Percentiles rank a stretch among this genome's conserved stretches.
These are phyloP conservation scores for Goffeauzyma gilvescens DNA, from an alignment of 768 basidiomycete genomes.

Conservation along the genomic window DNA sequence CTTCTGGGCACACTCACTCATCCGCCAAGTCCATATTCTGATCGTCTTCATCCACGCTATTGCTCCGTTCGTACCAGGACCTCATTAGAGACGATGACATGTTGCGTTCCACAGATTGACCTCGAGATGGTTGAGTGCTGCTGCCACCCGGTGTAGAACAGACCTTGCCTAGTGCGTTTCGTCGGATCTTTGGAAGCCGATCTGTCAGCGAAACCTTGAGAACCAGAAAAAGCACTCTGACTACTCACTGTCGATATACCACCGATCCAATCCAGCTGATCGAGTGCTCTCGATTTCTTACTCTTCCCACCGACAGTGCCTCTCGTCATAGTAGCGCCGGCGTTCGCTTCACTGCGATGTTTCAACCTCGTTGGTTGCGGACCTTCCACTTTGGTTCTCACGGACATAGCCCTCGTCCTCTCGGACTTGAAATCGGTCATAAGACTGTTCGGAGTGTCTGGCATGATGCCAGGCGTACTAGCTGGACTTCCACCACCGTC, in stretches of 20 bases:
- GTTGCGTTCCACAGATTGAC: constrained; percentile 1
- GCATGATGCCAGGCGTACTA: not conserved
- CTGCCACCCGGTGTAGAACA: constrained; percentile 15
- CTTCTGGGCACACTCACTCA: constrained; percentile 5
- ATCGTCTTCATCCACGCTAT: not conserved
- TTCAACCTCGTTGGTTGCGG: too few species aligned
- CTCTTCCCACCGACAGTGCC: constrained; percentile 17
- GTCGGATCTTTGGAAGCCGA: not conserved
- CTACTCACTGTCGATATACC: constrained; percentile 18
- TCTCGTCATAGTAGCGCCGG: constrained; percentile 27
- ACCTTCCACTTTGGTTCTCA: too few species aligned
- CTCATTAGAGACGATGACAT: not conserved
- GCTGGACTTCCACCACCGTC: not conserved
- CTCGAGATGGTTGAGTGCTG: constrained; percentile 13
- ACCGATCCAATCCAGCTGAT: constrained; percentile 28
- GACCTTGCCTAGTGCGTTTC: not conserved
- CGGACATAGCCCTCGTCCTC: too few species aligned
- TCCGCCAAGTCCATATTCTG: constrained; percentile 8
- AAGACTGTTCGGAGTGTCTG: not conserved
- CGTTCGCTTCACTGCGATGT: too few species aligned
- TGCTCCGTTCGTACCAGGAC: constrained; percentile 1
- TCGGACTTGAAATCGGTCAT: too few species aligned
- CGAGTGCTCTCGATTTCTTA: constrained; percentile 12
- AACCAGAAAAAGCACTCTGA: constrained; percentile 3
- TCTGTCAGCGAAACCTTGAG: constrained; percentile 6